A percentile compares a stretch with the other conserved stretches of the same genome.
Conservation (phyloP, 768 basidiomycete species). For the Kwoniella mangroviensis region DNA sequence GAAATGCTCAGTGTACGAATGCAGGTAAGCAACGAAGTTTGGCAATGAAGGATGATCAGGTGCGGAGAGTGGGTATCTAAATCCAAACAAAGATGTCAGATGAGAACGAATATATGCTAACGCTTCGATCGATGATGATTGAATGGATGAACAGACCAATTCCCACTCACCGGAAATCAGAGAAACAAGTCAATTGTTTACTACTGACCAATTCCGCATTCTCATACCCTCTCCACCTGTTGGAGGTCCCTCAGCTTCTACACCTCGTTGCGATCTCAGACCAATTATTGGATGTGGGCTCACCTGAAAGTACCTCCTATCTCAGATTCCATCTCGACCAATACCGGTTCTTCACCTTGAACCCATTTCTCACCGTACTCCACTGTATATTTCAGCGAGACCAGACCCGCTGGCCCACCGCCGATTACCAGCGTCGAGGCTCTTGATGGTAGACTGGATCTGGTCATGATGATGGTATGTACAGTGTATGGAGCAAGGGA, state of each 20-base stretch:
- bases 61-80: slow-evolving; percentile 43
- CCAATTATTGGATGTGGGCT: neutral
- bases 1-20: slow-evolving; percentile 62
- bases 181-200: slow-evolving; percentile 76
- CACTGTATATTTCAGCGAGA: slow-evolving; percentile 44
- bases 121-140: slow-evolving; percentile 40
- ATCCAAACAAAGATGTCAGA: neutral
- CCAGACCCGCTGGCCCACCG: slow-evolving; percentile 49
- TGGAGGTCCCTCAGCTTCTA: slow-evolving; percentile 13
- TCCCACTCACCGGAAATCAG: slow-evolving; percentile 69
- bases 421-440: slow-evolving; percentile 47
- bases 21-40: slow-evolving; percentile 64
- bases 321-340: slow-evolving; percentile 52
- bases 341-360: slow-evolving; percentile 36
- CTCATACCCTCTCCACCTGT: slow-evolving; percentile 48
- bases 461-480: too few species aligned
- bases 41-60: slow-evolving; percentile 53
- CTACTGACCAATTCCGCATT: slow-evolving; percentile 59
- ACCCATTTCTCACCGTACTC: slow-evolving; percentile 38
- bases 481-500: too few species aligned
- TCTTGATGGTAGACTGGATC: neutral
- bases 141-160: too few species aligned
- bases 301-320: slow-evolving; percentile 52
- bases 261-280: neutral
- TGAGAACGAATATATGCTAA: slow-evolving; percentile 23